Conservation (phyloP, 768 basidiomycete species). For the Rhodotorula toruloides region DNA sequence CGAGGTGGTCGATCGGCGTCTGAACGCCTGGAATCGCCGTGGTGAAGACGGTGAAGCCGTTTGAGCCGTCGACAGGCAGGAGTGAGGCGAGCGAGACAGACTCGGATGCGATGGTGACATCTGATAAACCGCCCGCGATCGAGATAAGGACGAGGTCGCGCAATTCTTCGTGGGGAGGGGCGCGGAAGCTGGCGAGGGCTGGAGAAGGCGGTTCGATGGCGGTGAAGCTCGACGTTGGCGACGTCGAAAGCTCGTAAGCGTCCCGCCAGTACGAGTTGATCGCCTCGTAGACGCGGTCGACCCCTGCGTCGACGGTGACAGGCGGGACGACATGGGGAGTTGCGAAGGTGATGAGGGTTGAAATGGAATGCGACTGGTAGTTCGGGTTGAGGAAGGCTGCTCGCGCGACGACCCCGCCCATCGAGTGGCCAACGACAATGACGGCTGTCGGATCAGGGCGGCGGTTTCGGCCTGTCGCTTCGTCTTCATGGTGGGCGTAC, state of each 20-base stretch:
- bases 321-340: slow-evolving; percentile 86
- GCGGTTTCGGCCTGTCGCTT: not conserved
- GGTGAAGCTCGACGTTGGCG: not conserved
- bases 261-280: slow-evolving; percentile 47
- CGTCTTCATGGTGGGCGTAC: slow-evolving; percentile 50
- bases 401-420: slow-evolving; percentile 90
- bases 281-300: slow-evolving; percentile 64
- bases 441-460: slow-evolving; percentile 54
- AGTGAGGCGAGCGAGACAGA: slow-evolving; percentile 60
- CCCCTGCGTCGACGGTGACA: slow-evolving; percentile 72
- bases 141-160: slow-evolving; percentile 55
- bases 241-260: slow-evolving; percentile 55
- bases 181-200: not conserved
- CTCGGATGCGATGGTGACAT: slow-evolving; percentile 87
- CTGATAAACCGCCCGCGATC: slow-evolving; percentile 84
- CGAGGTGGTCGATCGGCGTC: slow-evolving; percentile 91
- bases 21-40: slow-evolving; percentile 83
- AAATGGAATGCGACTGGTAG: slow-evolving; percentile 49
- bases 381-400: slow-evolving; percentile 64
- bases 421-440: slow-evolving; percentile 84
- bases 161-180: not conserved
- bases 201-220: not conserved
- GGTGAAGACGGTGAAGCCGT: slow-evolving; percentile 60
- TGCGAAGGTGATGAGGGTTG: slow-evolving; percentile 88
- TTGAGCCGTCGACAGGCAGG: slow-evolving; percentile 54